These are phyloP conservation scores for Wickerhamomyces bisporus DNA, from an alignment of 805 yeast genomes.

Conservation along the genomic window DNA sequence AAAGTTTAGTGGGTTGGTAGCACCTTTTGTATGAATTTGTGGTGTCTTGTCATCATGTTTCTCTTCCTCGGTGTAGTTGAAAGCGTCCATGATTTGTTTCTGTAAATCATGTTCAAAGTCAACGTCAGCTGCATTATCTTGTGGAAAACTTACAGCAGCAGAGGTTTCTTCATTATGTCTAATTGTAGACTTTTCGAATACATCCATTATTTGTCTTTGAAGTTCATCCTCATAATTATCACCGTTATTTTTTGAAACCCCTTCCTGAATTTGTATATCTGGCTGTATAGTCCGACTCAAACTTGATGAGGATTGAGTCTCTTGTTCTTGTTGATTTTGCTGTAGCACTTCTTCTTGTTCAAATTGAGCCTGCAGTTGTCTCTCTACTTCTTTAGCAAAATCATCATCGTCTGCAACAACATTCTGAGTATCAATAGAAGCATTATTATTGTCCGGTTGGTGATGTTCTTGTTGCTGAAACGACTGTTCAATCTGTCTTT, in stretches of 20 bases:
- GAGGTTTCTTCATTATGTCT: no score
- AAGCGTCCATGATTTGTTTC: slow-evolving; percentile 20
- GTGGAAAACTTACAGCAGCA: no score
- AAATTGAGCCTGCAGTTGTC: slow-evolving; percentile 20
- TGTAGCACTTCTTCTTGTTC: slow-evolving; percentile 9
- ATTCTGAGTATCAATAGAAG: slow-evolving; percentile 2
- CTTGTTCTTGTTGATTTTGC: slow-evolving; percentile 2
- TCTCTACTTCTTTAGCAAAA: slow-evolving; percentile 24
- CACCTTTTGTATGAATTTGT: no score
- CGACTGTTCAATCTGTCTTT: slow-evolving; percentile 20
- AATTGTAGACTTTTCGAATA: slow-evolving; percentile 2
- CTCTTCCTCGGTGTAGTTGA: slow-evolving; percentile 7
- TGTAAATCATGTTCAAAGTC: slow-evolving; percentile 19
- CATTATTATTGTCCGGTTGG: not conserved
- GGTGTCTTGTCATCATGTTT: slow-evolving; percentile 1
- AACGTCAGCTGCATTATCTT: slow-evolving; percentile 1
- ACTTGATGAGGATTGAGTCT: no score
- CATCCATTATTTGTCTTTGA: slow-evolving; percentile 18
- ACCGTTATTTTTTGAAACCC: not conserved
- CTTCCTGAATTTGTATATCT: no score
- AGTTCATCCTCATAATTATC: slow-evolving; percentile 11
- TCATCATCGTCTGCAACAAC: slow-evolving; percentile 21
- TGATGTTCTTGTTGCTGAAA: slow-evolving; percentile 7
- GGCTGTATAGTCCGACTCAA: no score
- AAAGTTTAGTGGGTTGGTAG: no score